phyloP scores from a whole-genome alignment of 768 basidiomycete species.

The Imleria badia region DNA sequence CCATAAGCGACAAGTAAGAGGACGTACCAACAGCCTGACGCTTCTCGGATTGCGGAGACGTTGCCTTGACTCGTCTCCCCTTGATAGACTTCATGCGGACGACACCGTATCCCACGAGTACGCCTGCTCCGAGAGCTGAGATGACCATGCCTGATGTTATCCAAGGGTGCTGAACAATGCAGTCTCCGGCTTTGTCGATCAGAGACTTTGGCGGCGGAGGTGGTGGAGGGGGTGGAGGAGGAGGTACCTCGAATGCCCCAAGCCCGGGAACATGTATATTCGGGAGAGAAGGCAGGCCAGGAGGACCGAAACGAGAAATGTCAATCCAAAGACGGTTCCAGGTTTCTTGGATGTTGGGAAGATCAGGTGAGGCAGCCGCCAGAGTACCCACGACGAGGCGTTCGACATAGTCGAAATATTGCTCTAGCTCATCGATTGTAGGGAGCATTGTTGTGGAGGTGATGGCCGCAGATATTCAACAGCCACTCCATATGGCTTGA shows the following conservation, averaged over 20 bases:
- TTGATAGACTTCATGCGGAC: conserved; percentile 22
- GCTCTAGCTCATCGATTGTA: conserved; percentile 67
- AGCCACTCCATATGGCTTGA: neutral
- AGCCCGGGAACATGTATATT: conserved; percentile 63
- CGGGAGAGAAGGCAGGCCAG: conserved; percentile 40
- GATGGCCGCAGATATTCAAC: neutral
- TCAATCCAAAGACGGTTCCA: conserved; percentile 74
- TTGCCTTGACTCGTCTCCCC: conserved; percentile 21
- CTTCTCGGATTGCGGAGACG: conserved; percentile 37
- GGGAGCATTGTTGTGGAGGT: conserved; percentile 26
- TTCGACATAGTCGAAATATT: conserved; percentile 66
- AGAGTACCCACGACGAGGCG: conserved; percentile 58
- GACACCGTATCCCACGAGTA: conserved; percentile 57
- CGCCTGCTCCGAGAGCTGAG: conserved; percentile 58
- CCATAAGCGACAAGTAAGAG: neutral
- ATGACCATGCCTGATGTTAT: conserved; percentile 51
- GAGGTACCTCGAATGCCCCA: conserved; percentile 72
- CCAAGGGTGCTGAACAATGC: conserved; percentile 62
- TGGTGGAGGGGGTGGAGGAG: conserved; percentile 57
- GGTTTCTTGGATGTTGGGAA: conserved; percentile 65
- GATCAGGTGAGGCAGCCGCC: conserved; percentile 53
- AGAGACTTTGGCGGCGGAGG: conserved; percentile 51
- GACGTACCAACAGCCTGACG: conserved; percentile 47
- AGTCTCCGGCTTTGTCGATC: conserved; percentile 48
- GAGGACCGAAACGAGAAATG: conserved; percentile 76